Evolutionary conservation across 2,329 filamentous ascomycete species (phyloP).

Genomic region (Daldinia eschscholtzii): DNA sequence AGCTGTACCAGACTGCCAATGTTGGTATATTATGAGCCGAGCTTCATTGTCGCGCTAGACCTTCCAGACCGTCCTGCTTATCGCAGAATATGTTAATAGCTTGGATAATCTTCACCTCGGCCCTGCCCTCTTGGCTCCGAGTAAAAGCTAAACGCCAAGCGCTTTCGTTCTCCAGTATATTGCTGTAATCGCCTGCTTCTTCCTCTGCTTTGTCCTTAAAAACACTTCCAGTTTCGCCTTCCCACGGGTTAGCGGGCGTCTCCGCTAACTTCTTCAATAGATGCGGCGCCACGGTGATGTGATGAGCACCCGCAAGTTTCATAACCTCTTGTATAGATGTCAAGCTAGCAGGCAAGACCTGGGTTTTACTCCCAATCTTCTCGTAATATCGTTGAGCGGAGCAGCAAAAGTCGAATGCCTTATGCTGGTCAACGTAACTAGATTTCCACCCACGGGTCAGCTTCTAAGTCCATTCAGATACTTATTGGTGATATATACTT

Average conservation of each 20-base stretch:
- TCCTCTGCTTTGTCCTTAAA: constrained; percentile 38
- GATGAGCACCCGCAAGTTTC: constrained; percentile 67
- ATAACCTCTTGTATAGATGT: constrained; percentile 70
- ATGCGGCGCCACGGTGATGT: constrained; percentile 69
- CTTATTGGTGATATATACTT: constrained; percentile 54
- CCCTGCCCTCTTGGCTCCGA: constrained; percentile 59
- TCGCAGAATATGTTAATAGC: constrained; percentile 71
- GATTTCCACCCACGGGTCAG: constrained; percentile 4
- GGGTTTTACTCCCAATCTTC: constrained; percentile 57
- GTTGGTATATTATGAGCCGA: too few relatives aligned
- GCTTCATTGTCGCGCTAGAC: constrained; percentile 40
- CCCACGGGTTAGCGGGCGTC: constrained; percentile 52
- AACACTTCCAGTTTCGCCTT: constrained; percentile 51
- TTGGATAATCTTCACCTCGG: constrained; percentile 64
- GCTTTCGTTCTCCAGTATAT: constrained; percentile 57
- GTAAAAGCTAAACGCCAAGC: constrained; percentile 65
- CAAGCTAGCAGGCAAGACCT: constrained; percentile 69
- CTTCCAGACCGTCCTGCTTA: constrained; percentile 66
- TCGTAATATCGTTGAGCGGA: constrained; percentile 67
- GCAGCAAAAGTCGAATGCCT: constrained; percentile 64
- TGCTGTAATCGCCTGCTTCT: constrained; percentile 33
- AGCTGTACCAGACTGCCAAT: too few relatives aligned
- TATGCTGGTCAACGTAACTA: constrained; percentile 63
- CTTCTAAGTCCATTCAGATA: neutral
- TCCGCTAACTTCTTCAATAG: constrained; percentile 63